Percentiles rank a stretch among this genome's conserved stretches.
phyloP scores from a whole-genome alignment of 1,284 basidiomycete genomes.

The Anthracocystis setariae region DNA sequence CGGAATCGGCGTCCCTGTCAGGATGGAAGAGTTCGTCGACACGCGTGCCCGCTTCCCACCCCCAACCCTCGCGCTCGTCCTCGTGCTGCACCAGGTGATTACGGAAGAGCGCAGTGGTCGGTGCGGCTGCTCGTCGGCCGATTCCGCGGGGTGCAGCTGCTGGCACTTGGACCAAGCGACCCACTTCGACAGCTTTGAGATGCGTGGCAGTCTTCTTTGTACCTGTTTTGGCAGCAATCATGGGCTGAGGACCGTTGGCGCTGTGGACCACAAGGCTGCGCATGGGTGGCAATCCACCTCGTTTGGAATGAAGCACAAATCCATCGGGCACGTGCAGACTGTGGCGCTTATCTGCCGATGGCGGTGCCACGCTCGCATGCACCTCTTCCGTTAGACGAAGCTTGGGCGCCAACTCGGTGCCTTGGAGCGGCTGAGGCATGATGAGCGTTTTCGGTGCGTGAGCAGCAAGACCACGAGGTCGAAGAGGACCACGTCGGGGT shows the following conservation, averaged over 20 bases:
- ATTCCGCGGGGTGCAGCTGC: conserved; percentile 58
- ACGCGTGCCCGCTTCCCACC: conserved; percentile 57
- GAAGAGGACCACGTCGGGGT: conserved; percentile 54
- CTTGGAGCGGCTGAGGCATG: conserved; percentile 57
- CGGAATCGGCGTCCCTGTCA: conserved; percentile 24
- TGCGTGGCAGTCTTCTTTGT: conserved; percentile 35
- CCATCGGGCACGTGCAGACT: conserved; percentile 59
- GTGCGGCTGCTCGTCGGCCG: conserved; percentile 60
- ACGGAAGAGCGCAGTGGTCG: conserved; percentile 65
- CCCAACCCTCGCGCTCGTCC: conserved; percentile 66
- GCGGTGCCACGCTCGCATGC: neutral
- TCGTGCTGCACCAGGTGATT: conserved; percentile 64
- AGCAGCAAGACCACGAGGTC: conserved; percentile 49
- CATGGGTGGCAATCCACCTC: conserved; percentile 51
- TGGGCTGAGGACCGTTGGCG: conserved; percentile 49
- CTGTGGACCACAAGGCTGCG: conserved; percentile 50
- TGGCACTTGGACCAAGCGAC: conserved; percentile 45
- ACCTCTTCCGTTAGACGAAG: conserved; percentile 26
- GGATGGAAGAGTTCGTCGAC: conserved; percentile 37
- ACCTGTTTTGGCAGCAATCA: conserved; percentile 33
- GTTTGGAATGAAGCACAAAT: conserved; percentile 55
- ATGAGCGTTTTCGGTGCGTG: conserved; percentile 50
- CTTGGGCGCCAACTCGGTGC: conserved; percentile 47
- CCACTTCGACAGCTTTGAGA: conserved; percentile 47
- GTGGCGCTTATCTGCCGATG: conserved; percentile 22